Conservation (phyloP, 371 early-diverging fungal genomes). For the Caulochytrium protostelioides region DNA sequence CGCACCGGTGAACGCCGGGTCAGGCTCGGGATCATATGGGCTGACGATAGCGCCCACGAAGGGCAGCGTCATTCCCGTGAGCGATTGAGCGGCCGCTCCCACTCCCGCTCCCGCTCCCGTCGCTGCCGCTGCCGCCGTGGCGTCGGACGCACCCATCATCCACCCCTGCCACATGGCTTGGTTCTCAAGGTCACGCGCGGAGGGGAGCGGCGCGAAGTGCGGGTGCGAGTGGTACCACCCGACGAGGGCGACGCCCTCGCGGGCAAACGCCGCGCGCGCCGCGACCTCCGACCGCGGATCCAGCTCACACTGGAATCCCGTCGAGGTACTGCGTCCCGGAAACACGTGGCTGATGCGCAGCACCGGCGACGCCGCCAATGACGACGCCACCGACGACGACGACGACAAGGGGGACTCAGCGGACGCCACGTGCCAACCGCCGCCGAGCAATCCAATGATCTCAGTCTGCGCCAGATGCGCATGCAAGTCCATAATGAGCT, state of each 20-base stretch:
- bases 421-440: slow-evolving; percentile 19
- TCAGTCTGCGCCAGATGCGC: slow-evolving; percentile 22
- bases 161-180: slow-evolving; percentile 18
- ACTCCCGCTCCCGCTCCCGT: not conserved
- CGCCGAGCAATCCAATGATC: slow-evolving; percentile 25
- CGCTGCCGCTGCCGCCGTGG: not conserved
- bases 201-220: slow-evolving; percentile 21
- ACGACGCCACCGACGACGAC: no score
- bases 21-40: slow-evolving; percentile 44
- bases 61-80: slow-evolving; percentile 14
- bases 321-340: slow-evolving; percentile 45
- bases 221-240: slow-evolving; percentile 34
- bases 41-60: slow-evolving; percentile 62
- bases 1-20: slow-evolving; percentile 23
- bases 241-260: slow-evolving; percentile 10
- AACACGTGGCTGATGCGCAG: slow-evolving; percentile 32
- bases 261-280: slow-evolving; percentile 15
- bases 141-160: not conserved
- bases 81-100: no score
- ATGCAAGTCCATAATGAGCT: slow-evolving; percentile 37
- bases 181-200: slow-evolving; percentile 20
- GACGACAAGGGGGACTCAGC: not conserved
- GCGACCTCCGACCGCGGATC: slow-evolving; percentile 19
- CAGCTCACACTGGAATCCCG: slow-evolving; percentile 37
- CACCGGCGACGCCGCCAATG: slow-evolving; percentile 12